phyloP scores from a whole-genome alignment of 2,329 filamentous ascomycete species.

The Ilyonectria robusta region DNA sequence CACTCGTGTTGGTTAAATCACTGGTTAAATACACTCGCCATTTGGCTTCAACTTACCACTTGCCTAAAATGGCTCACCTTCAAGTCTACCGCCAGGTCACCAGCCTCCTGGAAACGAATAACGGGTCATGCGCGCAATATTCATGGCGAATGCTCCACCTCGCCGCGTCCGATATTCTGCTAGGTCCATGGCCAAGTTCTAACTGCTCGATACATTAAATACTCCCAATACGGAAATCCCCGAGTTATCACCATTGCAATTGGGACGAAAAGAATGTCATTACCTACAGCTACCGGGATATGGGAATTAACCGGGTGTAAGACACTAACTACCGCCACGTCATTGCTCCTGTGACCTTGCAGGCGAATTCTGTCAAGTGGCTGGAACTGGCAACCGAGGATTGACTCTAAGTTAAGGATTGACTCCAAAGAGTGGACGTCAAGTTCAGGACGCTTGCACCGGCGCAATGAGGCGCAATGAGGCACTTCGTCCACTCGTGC shows the following conservation, averaged over 20 bases:
- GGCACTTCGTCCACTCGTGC: background rate
- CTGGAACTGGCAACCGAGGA: background rate
- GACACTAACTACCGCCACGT: background rate
- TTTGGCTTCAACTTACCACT: background rate
- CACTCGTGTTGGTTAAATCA: background rate
- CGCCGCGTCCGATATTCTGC: background rate
- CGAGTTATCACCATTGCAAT: background rate
- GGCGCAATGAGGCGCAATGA: too few relatives aligned
- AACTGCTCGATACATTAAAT: background rate
- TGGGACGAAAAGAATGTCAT: background rate
- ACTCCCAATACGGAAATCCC: too few relatives aligned
- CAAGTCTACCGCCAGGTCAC: background rate
- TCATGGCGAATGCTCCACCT: background rate
- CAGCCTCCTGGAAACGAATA: conserved; percentile 1
- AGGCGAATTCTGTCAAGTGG: conserved; percentile 12
- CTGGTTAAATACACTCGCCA: background rate
- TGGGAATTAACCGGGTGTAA: conserved; percentile 2
- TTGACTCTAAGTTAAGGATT: background rate
- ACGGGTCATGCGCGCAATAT: conserved; percentile 1
- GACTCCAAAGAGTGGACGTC: background rate
- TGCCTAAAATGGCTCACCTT: conserved; percentile 14
- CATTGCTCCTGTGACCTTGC: background rate
- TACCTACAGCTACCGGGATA: background rate
- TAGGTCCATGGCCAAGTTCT: background rate
- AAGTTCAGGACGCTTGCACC: too few relatives aligned